Percentiles rank a stretch among this genome's conserved stretches.
phyloP scores from a whole-genome alignment of 108 stramenopile genomes.

The Skeletonema menzelii region DNA sequence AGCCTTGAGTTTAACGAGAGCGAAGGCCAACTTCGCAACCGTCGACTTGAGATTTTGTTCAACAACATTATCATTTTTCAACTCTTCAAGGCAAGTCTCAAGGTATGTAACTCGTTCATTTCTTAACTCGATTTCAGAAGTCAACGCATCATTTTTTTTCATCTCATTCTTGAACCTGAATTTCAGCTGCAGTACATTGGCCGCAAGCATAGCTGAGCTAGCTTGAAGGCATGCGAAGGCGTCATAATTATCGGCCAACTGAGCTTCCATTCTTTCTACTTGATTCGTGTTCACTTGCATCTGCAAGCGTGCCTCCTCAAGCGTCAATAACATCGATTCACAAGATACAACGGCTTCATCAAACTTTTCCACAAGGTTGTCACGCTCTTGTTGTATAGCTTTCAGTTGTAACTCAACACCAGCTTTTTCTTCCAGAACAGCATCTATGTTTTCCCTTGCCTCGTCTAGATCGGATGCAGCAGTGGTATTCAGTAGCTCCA shows the following conservation, averaged over 20 bases:
- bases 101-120: background rate
- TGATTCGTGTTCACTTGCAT: background rate
- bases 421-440: background rate
- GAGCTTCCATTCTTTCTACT: background rate
- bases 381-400: background rate
- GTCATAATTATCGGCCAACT: background rate
- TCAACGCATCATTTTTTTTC: background rate
- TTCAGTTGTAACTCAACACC: background rate
- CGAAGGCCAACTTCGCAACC: background rate
- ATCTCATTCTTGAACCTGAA: background rate
- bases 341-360: background rate
- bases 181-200: conserved; percentile 1
- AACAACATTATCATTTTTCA: background rate
- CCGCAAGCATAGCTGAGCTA: background rate
- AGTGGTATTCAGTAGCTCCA: background rate
- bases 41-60: conserved; percentile 2
- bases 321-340: background rate
- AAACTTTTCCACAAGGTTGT: background rate
- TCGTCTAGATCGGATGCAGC: background rate
- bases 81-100: background rate
- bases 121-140: background rate
- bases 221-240: background rate
- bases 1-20: background rate
- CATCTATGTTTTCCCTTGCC: background rate
- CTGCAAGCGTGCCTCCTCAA: background rate